phyloP scores from a whole-genome alignment of 2,329 filamentous ascomycete genomes.

The Pseudomassariella vexata region DNA sequence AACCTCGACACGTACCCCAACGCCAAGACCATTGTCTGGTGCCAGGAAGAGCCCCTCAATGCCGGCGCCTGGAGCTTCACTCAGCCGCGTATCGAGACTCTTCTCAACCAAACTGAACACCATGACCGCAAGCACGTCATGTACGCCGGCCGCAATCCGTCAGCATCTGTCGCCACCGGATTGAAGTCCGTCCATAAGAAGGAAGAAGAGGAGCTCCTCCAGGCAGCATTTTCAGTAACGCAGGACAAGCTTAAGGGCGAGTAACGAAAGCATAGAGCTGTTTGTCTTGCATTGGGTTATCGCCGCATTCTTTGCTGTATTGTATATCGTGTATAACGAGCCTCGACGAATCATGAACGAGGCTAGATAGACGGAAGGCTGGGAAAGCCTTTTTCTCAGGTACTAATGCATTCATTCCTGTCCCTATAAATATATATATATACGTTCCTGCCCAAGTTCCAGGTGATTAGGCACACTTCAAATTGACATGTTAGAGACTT shows the following conservation, averaged over 20 bases:
- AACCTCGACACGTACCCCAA: slow-evolving; percentile 97
- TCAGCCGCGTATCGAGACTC: slow-evolving; percentile 95
- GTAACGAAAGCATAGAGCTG: slow-evolving; percentile 27
- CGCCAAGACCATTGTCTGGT: slow-evolving; percentile 95
- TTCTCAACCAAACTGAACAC: slow-evolving; percentile 87
- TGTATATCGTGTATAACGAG: slow-evolving; percentile 25
- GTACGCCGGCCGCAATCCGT: slow-evolving; percentile 92
- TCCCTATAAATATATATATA: slow-evolving; percentile 1
- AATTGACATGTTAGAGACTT: no score
- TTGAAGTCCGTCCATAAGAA: slow-evolving; percentile 82
- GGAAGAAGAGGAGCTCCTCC: slow-evolving; percentile 83
- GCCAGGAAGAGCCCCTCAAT: slow-evolving; percentile 95
- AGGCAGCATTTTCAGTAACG: slow-evolving; percentile 57
- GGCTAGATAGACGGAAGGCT: slow-evolving; percentile 21
- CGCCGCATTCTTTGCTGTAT: slow-evolving; percentile 15
- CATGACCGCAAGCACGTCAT: slow-evolving; percentile 94
- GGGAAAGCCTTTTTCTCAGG: slow-evolving; percentile 9
- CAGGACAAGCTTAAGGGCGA: slow-evolving; percentile 67
- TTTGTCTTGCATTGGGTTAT: slow-evolving; percentile 3
- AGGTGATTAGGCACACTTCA: neutral
- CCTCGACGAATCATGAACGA: slow-evolving; percentile 17
- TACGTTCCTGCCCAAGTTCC: neutral
- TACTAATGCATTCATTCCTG: slow-evolving; percentile 19
- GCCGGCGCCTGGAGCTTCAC: slow-evolving; percentile 95
- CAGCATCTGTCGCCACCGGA: slow-evolving; percentile 89